These are phyloP conservation scores for Coelastrella sp. DNA, from an alignment of 139 green algal species.

Conservation along the genomic window DNA sequence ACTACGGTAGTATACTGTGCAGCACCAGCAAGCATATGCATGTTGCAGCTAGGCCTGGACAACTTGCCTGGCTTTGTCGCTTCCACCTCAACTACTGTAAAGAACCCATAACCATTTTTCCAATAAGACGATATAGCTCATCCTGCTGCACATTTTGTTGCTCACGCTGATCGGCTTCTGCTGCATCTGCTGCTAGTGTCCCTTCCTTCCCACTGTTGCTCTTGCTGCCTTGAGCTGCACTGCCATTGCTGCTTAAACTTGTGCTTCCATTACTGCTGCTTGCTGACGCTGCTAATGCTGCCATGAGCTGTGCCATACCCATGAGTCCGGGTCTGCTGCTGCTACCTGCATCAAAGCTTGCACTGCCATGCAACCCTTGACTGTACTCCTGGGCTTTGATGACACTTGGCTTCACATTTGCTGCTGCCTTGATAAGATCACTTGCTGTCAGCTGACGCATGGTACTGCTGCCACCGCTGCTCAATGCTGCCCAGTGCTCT, in stretches of 20 bases:
- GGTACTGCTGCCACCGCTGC: not conserved
- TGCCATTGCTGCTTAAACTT: not conserved
- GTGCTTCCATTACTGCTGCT: slow-evolving; percentile 11
- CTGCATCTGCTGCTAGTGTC: not conserved
- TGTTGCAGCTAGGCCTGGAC: not conserved
- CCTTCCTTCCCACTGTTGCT: not conserved
- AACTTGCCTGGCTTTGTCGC: not conserved
- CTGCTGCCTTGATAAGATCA: slow-evolving; percentile 57
- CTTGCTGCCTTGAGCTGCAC: not conserved
- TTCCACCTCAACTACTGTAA: not conserved
- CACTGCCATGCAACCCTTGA: slow-evolving; percentile 16
- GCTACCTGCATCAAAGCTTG: slow-evolving; percentile 23
- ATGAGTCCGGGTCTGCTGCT: not conserved
- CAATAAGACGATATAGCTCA: slow-evolving; percentile 33
- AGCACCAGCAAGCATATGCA: not conserved
- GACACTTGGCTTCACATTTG: slow-evolving; percentile 45
- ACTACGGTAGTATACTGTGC: not conserved
- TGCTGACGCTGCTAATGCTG: slow-evolving; percentile 19
- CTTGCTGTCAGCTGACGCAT: slow-evolving; percentile 33
- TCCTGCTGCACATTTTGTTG: not conserved
- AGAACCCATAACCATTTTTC: slow-evolving; percentile 30
- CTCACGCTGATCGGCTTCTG: not conserved
- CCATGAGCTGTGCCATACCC: slow-evolving; percentile 13
- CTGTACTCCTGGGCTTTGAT: slow-evolving; percentile 60
- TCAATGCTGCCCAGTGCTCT: slow-evolving; percentile 49